Evolutionary conservation across 129 eudicot species (phyloP), one percentile per base, ranked within the genome.

Genomic region (Pulicaria dysenterica): DNA sequence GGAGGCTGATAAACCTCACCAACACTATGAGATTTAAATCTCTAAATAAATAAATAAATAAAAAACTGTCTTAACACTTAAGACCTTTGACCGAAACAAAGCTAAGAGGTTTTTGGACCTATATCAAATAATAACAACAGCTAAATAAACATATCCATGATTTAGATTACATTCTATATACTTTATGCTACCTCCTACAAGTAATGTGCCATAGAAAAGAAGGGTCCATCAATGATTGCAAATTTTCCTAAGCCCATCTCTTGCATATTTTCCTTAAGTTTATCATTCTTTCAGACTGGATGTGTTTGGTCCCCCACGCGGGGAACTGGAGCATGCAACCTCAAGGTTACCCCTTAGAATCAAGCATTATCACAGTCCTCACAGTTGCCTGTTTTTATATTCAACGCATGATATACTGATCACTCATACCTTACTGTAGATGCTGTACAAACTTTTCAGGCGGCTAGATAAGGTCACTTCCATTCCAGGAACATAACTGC

Each of bases 401-500:
- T 24, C 38, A 58, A 67, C 63, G 53, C 59, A 67, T 15, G 51
- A 74, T 17, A 51, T 38, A 54, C 42, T 38, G 42, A 11, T 5
- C 67, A 68, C 19, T 15, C 37, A 53, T 77, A 93, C 98, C 98
- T 93, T 93, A 63, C 89, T 87, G 75, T 93, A 93, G 50, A 93
- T 85, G 85, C 98, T 93, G 73, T 87, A 93, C 86, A 93, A 80
- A 85, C 98, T 93, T 70, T 93, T 93, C 49, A 93, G 77, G 64
- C 98, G 98, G 75, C 98, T 87, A 39, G 95, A 93, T 67, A 93
- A 70, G 70, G 87, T 89, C 43, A 93, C 96, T 84, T 93, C 98
- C 98, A 93, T 93, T 31, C 98, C 98, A 70, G 98, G 98, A 66
- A 93, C 84, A 76, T 93, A 93, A 60, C 98, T 93, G 96, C 83